A percentile compares a stretch with the other conserved stretches of the same genome.
These are phyloP conservation scores for Vaccinium corymbosum DNA, from an alignment of 148 eudicot genomes.

Conservation along the genomic window DNA sequence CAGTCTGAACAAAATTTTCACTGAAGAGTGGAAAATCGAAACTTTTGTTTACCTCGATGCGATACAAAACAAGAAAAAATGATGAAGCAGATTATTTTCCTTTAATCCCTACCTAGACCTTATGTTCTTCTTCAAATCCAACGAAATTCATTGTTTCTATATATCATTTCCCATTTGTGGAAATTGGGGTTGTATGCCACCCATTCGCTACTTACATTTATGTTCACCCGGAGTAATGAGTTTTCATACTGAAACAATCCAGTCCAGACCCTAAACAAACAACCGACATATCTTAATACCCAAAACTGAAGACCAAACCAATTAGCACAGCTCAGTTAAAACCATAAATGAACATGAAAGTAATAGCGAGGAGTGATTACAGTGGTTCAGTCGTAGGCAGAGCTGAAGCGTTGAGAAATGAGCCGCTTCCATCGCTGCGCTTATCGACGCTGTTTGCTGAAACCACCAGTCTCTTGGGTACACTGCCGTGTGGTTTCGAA, in stretches of 20 bases:
- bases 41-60: too few relatives aligned
- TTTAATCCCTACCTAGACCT: too few relatives aligned
- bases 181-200: not conserved
- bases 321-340: not conserved
- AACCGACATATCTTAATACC: not conserved
- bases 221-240: not conserved
- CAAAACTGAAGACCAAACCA: not conserved
- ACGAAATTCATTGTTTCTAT: not conserved
- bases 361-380: not conserved
- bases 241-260: not conserved
- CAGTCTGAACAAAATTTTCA: too few relatives aligned
- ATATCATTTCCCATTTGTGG: too few relatives aligned
- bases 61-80: too few relatives aligned
- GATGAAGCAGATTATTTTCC: too few relatives aligned
- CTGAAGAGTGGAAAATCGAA: too few relatives aligned
- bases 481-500: conserved; percentile 15
- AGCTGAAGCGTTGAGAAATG: conserved; percentile 20
- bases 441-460: conserved; percentile 35
- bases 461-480: conserved; percentile 25
- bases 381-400: conserved; percentile 17
- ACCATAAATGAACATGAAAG: not conserved
- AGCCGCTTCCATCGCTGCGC: conserved; percentile 12
- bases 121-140: not conserved
- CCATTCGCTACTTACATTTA: not conserved
- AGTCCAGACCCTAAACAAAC: not conserved